These are phyloP conservation scores for Linum trigynum DNA, from an alignment of 345 rosid genomes.

Conservation along the genomic window DNA sequence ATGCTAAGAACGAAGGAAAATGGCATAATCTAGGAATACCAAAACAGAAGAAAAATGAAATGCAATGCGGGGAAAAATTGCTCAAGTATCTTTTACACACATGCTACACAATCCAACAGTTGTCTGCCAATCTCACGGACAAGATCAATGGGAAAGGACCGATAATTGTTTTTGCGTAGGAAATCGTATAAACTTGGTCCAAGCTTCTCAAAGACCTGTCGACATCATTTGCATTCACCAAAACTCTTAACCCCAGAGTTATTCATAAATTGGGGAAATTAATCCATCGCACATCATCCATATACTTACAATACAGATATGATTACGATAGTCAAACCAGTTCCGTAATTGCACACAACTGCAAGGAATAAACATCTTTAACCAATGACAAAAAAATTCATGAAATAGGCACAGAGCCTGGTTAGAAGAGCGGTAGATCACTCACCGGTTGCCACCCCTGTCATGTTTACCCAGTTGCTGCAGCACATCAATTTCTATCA, in stretches of 20 bases:
- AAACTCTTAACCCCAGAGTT: constrained; percentile 63
- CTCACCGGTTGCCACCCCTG: constrained; percentile 80
- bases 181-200: constrained; percentile 99
- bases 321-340: constrained; percentile 99
- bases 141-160: constrained; percentile 97
- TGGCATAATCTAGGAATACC: constrained; percentile 9
- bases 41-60: constrained; percentile 2
- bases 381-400: constrained; percentile 29
- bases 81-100: constrained; percentile 84
- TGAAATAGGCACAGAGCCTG: constrained; percentile 12
- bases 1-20: not conserved
- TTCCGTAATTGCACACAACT: constrained; percentile 99
- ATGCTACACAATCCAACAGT: constrained; percentile 99
- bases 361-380: constrained; percentile 90
- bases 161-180: constrained; percentile 97
- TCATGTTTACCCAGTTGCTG: constrained; percentile 83
- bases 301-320: constrained; percentile 98
- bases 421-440: constrained; percentile 10
- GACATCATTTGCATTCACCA: constrained; percentile 78
- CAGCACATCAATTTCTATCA: constrained; percentile 79
- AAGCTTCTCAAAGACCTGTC: constrained; percentile 99
- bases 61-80: constrained; percentile 27
- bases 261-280: constrained; percentile 55
- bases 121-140: constrained; percentile 99
- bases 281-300: constrained; percentile 46